Evolutionary conservation across 371 early-diverging fungal genomes (phyloP), one percentile per base, ranked within the genome.

Genomic region (Apophysomyces ossiformis): DNA sequence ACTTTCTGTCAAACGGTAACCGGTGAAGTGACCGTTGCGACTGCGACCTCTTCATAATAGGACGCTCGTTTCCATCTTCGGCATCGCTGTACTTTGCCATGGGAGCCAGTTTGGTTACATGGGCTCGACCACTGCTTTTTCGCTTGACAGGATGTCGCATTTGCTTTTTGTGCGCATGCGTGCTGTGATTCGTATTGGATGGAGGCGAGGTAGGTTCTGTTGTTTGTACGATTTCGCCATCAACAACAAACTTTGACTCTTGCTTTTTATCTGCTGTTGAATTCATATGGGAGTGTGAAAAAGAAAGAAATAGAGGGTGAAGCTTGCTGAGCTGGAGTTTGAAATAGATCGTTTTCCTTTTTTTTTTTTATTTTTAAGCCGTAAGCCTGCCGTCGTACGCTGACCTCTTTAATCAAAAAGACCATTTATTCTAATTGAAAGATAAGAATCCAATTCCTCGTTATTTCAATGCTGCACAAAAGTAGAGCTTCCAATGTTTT

Each of bases 111-210:
- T 75, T 75, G 12, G 64, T 63, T 38, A 72, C 72, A 63, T 72
- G 72, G 1, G 69, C 75, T 63, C 75, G 58, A n/a, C 75, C 68
- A 36, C 72, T 69, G 1, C 72, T 69, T 16, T 72, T 63, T 57
- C 75, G 69, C 50, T 75, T 75, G 44, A 75, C 75, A 66, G 72
- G 75, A 45, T 75, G 70, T 65, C 72, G 39, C n/a, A 70, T 65
- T 12, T 56, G 37, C 63, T 59, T 64, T 64, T 70, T 62, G 16
- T 16, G 21, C 4, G 21, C 11, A 21, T 47, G 47, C 5, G 54
- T 50, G 54, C 21, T 50, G 21, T 11, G 9, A 21, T 9, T 21
- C 7, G 21, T 50, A 50, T 2, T 50, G 9, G 54, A 21, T 21
- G 54, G 54, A 21, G 54, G 54, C 9, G 54, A 43, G 21, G 54